Evolutionary conservation across 805 yeast species (phyloP).

Genomic region (Wickerhamiella sergipiensis): DNA sequence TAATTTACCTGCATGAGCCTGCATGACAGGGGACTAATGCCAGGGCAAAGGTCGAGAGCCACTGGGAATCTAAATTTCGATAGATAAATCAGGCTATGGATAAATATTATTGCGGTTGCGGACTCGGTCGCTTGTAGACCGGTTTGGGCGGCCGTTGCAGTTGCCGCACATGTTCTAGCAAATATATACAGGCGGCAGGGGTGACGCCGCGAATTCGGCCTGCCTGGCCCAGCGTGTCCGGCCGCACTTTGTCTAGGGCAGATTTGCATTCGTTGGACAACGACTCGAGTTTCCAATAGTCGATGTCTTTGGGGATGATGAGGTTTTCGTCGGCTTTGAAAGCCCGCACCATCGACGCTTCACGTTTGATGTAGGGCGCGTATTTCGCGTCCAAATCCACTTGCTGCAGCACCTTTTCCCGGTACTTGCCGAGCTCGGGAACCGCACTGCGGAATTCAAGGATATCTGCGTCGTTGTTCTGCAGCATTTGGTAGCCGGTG

Average conservation of each 20-base stretch:
- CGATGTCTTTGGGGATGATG: slow-evolving; percentile 51
- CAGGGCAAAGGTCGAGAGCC: too few species aligned
- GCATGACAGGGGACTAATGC: too few species aligned
- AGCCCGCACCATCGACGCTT: slow-evolving; percentile 55
- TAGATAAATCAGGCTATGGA: too few species aligned
- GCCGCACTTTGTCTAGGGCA: slow-evolving; percentile 59
- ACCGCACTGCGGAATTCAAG: slow-evolving; percentile 27
- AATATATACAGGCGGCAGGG: slow-evolving; percentile 78
- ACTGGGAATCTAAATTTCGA: too few species aligned
- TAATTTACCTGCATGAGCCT: neutral
- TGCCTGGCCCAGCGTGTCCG: slow-evolving; percentile 89
- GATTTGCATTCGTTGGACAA: slow-evolving; percentile 66
- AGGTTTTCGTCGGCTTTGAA: slow-evolving; percentile 74
- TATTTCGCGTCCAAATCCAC: slow-evolving; percentile 72
- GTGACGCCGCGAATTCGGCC: slow-evolving; percentile 89
- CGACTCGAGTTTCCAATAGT: slow-evolving; percentile 44
- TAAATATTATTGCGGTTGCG: neutral
- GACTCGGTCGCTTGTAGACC: neutral
- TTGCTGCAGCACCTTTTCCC: slow-evolving; percentile 40
- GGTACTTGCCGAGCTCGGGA: slow-evolving; percentile 27
- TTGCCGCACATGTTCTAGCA: slow-evolving; percentile 31
- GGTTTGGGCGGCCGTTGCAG: neutral
- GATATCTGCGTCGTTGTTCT: slow-evolving; percentile 56
- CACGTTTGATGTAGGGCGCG: slow-evolving; percentile 65
- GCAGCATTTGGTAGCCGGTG: slow-evolving; percentile 16